Conservation (phyloP, 257 asterid species). For the Paulownia fortunei region DNA sequence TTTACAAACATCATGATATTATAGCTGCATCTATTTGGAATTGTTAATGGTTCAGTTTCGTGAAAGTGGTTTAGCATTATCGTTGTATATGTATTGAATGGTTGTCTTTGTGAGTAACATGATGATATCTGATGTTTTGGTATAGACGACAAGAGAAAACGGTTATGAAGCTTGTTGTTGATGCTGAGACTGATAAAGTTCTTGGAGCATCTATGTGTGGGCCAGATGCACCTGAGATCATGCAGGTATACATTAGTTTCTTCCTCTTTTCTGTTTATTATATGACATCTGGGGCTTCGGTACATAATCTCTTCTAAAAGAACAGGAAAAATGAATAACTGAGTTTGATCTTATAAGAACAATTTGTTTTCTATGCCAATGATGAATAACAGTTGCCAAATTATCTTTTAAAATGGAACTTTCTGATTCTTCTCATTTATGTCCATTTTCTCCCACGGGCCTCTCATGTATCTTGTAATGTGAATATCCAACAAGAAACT, state of each 20-base stretch:
- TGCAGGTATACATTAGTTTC: constrained; percentile 63
- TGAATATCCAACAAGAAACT: not conserved
- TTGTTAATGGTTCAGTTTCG: constrained; percentile 6
- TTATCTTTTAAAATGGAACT: not conserved
- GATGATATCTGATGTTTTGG: constrained; percentile 19
- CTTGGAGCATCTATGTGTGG: constrained; percentile 99
- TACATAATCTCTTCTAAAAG: not conserved
- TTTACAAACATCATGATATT: not conserved
- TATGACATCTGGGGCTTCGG: not conserved
- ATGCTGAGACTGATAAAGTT: constrained; percentile 88
- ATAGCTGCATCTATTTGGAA: not conserved
- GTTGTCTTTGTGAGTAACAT: not conserved
- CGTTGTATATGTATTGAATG: not conserved
- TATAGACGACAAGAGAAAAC: constrained; percentile 90
- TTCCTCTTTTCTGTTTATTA: not conserved
- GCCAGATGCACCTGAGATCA: constrained; percentile 97
- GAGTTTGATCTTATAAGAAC: not conserved
- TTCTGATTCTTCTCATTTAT: not conserved
- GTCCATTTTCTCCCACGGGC: too few relatives aligned
- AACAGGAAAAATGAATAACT: not conserved
- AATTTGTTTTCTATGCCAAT: not conserved
- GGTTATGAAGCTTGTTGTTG: constrained; percentile 90
- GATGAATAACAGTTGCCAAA: not conserved
- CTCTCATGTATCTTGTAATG: too few relatives aligned
- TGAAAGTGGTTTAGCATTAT: not conserved